Evolutionary conservation across 805 yeast species (phyloP), one percentile per base, ranked within the genome.

Genomic region (Kluyveromyces nonfermentans): DNA sequence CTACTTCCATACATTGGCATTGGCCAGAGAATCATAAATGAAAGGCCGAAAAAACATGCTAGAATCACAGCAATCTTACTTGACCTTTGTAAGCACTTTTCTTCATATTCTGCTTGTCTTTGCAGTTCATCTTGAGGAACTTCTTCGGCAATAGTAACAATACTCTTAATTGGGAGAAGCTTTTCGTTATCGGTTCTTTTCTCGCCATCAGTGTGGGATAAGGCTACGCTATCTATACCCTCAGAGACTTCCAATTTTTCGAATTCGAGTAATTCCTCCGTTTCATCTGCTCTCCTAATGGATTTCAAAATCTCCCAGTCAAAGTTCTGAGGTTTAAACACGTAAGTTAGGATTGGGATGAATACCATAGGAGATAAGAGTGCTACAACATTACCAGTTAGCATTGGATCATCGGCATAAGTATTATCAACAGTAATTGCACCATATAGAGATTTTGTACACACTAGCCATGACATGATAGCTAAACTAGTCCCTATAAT

Each of bases 1-100:
- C 75, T 72, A 4, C 82, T 58, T 28, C 95, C 96, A 61, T 82
- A 87, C 93, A 88, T 82, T 51, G 96, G 96, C 87, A 87, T 84
- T 55, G 96, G 96, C 93, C 94, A 86, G 25, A 87, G 56, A 20
- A 88, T 73, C 28, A 87, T 65, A 40, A 87, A 66, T 38, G 81
- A 70, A 7, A 85, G 52, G 5, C 86, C 78, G 51, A 85, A 70
- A 35, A 74, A 65, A 2, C 75, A 62, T 59, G 89, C 82, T 34
- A 84, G 66, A 43, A 65, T 65, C 32, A 76, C 74, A 1, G 89
- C 93, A 34, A 67, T 65, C 52, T 74, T 80, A 40, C 85, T 73
- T 7, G 85, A 79, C 53, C 66, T 73, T 41, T 64, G 62, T 49
- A 87, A 71, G 8, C 69, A 60, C 6, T 56, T 67, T 41, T 72